Evolutionary conservation across 164 flowering plant species (phyloP).

Genomic region (Cinnamomum chago): DNA sequence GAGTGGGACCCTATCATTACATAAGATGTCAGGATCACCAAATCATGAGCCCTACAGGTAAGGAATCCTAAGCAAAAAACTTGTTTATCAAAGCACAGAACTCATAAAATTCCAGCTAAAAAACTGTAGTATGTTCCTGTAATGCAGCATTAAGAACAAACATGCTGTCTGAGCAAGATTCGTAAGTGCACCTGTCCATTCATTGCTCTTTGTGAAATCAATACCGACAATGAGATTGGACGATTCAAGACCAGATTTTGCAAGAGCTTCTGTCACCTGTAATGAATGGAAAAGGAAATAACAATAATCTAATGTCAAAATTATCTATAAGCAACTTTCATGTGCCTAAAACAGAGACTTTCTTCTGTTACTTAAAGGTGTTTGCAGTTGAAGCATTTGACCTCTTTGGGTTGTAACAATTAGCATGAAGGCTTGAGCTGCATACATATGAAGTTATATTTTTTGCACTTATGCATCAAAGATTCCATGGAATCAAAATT

Average conservation of each 20-base stretch:
- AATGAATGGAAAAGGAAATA: neutral
- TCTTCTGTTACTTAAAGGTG: too few species aligned
- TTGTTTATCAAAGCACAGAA: neutral
- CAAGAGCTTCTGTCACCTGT: conserved; percentile 15
- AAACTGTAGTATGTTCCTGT: neutral
- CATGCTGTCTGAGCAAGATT: neutral
- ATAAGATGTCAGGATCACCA: neutral
- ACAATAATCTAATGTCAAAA: neutral
- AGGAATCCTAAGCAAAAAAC: neutral
- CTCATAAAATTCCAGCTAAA: neutral
- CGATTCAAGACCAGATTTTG: conserved; percentile 16
- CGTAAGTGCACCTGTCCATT: conserved; percentile 12
- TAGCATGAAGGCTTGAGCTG: too few species aligned
- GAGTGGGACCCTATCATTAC: neutral
- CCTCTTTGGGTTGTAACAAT: too few species aligned
- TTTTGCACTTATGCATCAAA: too few species aligned
- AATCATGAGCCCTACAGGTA: neutral
- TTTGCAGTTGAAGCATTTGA: too few species aligned
- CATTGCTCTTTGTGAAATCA: conserved; percentile 22
- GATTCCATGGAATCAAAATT: too few species aligned
- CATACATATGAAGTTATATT: too few species aligned
- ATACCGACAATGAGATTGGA: conserved; percentile 18
- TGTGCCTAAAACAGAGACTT: too few species aligned
- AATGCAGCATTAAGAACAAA: neutral
- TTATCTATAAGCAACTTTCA: neutral